Base-by-base conservation (phyloP, 441 rosid species). In the Gossypium lobatum region DNA sequence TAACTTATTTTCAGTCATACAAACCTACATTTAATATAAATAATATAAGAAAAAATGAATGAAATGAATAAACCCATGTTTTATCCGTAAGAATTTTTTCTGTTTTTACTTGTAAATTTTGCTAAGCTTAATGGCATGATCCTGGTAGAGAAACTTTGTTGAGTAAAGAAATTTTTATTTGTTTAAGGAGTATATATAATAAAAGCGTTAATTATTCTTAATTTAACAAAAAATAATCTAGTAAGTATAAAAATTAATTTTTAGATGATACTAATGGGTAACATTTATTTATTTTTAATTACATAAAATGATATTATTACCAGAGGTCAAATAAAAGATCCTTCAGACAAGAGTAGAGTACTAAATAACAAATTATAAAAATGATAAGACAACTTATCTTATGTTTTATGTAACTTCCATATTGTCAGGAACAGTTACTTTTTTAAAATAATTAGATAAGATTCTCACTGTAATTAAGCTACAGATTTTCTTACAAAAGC, bases 391-490 rank as follows among this genome's bases (percentile, higher is more conserved):
- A 59, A 62, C 66, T 71, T 57, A 23, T 58, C 7, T 21, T 7
- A 48, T 62, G 52, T 26, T 74, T 21, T 8, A 48, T 11, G 6
- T 72, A 79, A 82, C 81, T 82, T 55, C 75, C 9, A 75, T 37
- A 73, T 55, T 78, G 80, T 76, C 81, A 80, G 79, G 48, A 13
- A 54, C 34, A 50, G 66, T 64, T 60, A 20, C 13, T n/a, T 64
- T 28, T 17, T 18, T 57, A 7, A 28, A 31, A 21, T 10, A 57
- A 57, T 10, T 4, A 8, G 3, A 20, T 21, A 21, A 8, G 23
- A 57, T 57, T 57, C 45, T 14, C 10, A 48, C 48, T 62, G 69
- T 6, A 72, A 72, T 52, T 53, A 37, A 50, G 71, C 57, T 25
- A 10, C 57, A 55, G 28, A 65, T 14, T 74, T 64, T 2, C 37